Base-by-base conservation (phyloP, 1,284 basidiomycete genomes). In the Ustilago sp. region DNA sequence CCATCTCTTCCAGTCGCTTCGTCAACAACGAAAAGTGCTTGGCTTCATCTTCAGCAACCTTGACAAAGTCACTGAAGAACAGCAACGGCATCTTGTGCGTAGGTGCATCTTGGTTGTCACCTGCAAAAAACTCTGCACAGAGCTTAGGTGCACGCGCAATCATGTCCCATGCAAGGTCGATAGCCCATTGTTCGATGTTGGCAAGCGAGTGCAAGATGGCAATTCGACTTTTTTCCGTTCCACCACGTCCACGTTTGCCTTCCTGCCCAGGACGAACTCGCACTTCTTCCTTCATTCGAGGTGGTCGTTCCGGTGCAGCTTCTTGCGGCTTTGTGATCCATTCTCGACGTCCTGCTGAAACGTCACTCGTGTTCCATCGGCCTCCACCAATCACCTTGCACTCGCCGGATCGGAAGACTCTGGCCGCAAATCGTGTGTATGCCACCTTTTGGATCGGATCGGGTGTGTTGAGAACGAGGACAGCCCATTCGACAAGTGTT, bases 131-230 rank as follows among this genome's bases (percentile, higher is more conserved):
- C 3, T 48, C 47, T 2, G 82, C 83, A 34, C 74, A 82, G 17
- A 84, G 72, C 32, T 74, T 62, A 34, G 80, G 79, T 12, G 74
- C 81, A 13, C 93, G 90, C 3, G 91, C 93, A 81, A 94, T 93
- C 70, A 94, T 94, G 81, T 86, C 85, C 70, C 83, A 86, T 2
- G 86, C 83, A n/a, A 87, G 74, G 59, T 87, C 85, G 36, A 86
- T 84, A 17, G 94, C 94, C 92, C 93, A 96, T 83, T 94, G 93
- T 81, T 95, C 94, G 59, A 96, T 94, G 84, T 94, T 94, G 1
- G 94, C 93, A 5, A 95, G 88, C 2, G 93, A 92, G 87, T 94
- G 89, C 23, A 95, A 87, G 90, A 94, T 90, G 5, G 91, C 90
- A 3, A 92, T 91, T 23, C 91, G 88, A 77, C 90, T 93, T 85